Evolutionary conservation across 78 protist species (phyloP).

Genomic region (Creolimax fragrantissima): DNA sequence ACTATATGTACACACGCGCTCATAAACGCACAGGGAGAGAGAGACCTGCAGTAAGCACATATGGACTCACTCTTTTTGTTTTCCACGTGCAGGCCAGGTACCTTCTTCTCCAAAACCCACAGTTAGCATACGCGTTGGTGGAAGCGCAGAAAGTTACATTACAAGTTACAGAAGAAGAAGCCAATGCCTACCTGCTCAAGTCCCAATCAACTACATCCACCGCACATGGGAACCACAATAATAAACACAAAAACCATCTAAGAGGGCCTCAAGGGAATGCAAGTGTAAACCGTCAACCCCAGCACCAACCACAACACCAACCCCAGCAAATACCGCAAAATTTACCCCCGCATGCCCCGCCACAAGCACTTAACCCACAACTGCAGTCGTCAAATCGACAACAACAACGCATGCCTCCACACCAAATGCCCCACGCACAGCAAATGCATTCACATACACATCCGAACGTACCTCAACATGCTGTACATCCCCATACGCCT

Average conservation of each 20-base stretch:
- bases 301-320: neutral
- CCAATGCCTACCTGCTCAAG: neutral
- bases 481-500: too few species aligned
- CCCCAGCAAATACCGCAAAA: neutral
- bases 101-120: constrained; percentile 48
- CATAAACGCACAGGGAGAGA: neutral
- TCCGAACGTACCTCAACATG: neutral
- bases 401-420: neutral
- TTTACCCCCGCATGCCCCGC: neutral
- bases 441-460: neutral
- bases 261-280: neutral
- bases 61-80: neutral
- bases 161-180: constrained; percentile 6
- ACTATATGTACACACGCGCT: neutral
- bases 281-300: too few species aligned
- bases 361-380: neutral
- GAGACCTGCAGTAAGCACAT: neutral
- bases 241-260: neutral
- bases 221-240: neutral
- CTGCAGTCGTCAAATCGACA: neutral
- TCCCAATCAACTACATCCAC: neutral
- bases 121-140: constrained; percentile 47
- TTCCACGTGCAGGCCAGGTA: constrained; percentile 44
- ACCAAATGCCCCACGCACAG: neutral
- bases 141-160: constrained; percentile 45